Evolutionary conservation across 2,329 filamentous ascomycete genomes (phyloP).

Genomic region (Colletotrichum costaricense): DNA sequence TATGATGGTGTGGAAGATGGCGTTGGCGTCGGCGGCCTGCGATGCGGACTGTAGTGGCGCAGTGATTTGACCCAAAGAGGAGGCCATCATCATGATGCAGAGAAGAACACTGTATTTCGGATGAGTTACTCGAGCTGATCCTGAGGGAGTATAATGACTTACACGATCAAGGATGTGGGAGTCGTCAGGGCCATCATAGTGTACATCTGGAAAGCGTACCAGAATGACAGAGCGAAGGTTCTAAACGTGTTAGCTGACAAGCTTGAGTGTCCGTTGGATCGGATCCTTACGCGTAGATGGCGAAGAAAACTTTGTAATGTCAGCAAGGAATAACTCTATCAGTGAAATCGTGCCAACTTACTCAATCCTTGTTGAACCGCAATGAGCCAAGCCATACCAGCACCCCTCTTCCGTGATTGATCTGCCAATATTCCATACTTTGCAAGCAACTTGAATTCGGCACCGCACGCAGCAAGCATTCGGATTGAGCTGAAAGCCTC

Average conservation of each 20-base stretch:
- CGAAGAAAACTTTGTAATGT: conserved; percentile 35
- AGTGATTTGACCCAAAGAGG: conserved; percentile 46
- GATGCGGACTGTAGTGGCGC: conserved; percentile 48
- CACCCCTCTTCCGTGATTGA: conserved; percentile 47
- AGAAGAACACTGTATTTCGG: conserved; percentile 36
- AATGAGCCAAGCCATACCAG: conserved; percentile 39
- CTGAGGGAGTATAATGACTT: conserved; percentile 1
- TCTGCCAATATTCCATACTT: conserved; percentile 51
- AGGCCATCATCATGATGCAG: conserved; percentile 43
- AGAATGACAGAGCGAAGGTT: conserved; percentile 39
- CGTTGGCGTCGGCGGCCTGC: conserved; percentile 49
- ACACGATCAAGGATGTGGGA: conserved; percentile 39
- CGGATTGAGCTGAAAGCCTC: conserved; percentile 55
- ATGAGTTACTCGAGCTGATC: not conserved
- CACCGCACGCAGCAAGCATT: conserved; percentile 56
- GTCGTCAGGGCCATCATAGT: conserved; percentile 35
- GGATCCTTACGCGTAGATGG: conserved; percentile 35
- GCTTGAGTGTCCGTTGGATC: not conserved
- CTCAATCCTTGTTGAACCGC: conserved; percentile 41
- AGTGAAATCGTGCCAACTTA: conserved; percentile 20
- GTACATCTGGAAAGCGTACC: conserved; percentile 38
- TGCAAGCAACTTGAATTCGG: conserved; percentile 47
- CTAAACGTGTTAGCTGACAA: conserved; percentile 22
- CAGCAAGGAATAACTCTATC: not conserved
- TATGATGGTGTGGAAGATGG: conserved; percentile 53